These are phyloP conservation scores for Penicillium sp. DNA, from an alignment of 2,329 filamentous ascomycete genomes.

Conservation along the genomic window DNA sequence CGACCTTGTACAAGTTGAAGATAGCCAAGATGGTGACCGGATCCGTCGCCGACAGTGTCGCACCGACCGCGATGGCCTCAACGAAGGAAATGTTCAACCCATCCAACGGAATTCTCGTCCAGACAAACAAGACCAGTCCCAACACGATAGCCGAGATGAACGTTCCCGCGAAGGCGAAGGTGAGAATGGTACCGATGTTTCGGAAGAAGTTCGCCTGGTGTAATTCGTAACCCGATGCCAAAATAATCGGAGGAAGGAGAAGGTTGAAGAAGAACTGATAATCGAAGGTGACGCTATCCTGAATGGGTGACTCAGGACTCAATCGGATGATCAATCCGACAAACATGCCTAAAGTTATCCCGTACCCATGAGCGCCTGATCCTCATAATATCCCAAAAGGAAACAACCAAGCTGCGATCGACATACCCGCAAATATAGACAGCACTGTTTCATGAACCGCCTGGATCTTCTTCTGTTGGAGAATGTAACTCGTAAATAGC, in stretches of 20 bases:
- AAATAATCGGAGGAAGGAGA: slow-evolving; percentile 89
- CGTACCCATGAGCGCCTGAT: too few relatives aligned
- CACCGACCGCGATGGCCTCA: slow-evolving; percentile 91
- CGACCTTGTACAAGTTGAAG: slow-evolving; percentile 98
- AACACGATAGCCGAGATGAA: slow-evolving; percentile 96
- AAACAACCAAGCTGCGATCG: neutral
- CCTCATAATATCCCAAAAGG: too few relatives aligned
- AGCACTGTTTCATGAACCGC: slow-evolving; percentile 96
- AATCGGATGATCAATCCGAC: slow-evolving; percentile 82
- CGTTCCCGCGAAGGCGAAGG: slow-evolving; percentile 93
- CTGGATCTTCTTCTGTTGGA: slow-evolving; percentile 94
- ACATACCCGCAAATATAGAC: slow-evolving; percentile 87
- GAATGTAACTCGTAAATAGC: slow-evolving; percentile 91
- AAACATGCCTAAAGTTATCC: slow-evolving; percentile 88
- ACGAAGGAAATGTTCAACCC: slow-evolving; percentile 81
- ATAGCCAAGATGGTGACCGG: slow-evolving; percentile 96
- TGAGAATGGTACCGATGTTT: slow-evolving; percentile 93
- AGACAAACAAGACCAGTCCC: slow-evolving; percentile 77
- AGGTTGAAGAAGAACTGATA: slow-evolving; percentile 99
- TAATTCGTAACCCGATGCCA: slow-evolving; percentile 94
- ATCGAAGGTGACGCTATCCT: slow-evolving; percentile 88
- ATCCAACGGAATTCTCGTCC: slow-evolving; percentile 77
- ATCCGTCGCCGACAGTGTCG: slow-evolving; percentile 91
- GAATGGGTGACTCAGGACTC: slow-evolving; percentile 71
- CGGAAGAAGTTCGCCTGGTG: slow-evolving; percentile 99